A percentile compares a stretch with the other conserved stretches of the same genome.
Evolutionary conservation across 148 eudicot species (phyloP).

Genomic region (Chenopodium suecicum): DNA sequence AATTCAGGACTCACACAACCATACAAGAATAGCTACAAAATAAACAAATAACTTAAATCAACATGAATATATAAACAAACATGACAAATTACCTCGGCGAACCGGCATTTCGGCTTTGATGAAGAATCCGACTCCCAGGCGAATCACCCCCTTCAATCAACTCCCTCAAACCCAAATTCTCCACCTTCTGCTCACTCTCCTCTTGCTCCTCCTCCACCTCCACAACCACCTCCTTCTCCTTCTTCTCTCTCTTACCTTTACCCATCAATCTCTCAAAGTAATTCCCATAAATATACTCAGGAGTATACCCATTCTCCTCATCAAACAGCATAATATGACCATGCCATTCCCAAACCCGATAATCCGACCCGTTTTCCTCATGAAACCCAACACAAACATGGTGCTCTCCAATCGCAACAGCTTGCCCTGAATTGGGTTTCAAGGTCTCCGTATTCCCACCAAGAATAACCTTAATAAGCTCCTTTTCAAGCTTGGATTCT

Average conservation of each 20-base stretch:
- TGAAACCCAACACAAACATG: constrained; percentile 93
- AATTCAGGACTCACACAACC: neutral
- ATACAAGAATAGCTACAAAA: neutral
- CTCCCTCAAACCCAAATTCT: constrained; percentile 24
- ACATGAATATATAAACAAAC: neutral
- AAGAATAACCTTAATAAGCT: constrained; percentile 59
- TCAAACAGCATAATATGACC: constrained; percentile 95
- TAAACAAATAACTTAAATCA: neutral
- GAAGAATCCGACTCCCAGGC: constrained; percentile 20
- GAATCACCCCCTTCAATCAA: constrained; percentile 9
- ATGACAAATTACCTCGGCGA: neutral
- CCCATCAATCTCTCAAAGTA: constrained; percentile 67
- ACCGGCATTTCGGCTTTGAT: constrained; percentile 23
- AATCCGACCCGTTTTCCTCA: constrained; percentile 65
- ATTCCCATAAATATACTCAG: constrained; percentile 96
- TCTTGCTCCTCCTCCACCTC: constrained; percentile 3
- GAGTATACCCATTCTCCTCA: constrained; percentile 75
- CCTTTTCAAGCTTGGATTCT: constrained; percentile 77
- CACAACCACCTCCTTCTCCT: neutral
- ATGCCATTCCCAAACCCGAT: constrained; percentile 99
- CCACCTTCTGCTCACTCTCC: constrained; percentile 4
- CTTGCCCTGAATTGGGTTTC: constrained; percentile 96
- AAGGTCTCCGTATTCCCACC: constrained; percentile 58
- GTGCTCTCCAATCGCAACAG: constrained; percentile 72
- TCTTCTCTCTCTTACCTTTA: neutral